Base-by-base conservation (phyloP, 1,139 yeast genomes). In the Protomyces macrosporus region DNA sequence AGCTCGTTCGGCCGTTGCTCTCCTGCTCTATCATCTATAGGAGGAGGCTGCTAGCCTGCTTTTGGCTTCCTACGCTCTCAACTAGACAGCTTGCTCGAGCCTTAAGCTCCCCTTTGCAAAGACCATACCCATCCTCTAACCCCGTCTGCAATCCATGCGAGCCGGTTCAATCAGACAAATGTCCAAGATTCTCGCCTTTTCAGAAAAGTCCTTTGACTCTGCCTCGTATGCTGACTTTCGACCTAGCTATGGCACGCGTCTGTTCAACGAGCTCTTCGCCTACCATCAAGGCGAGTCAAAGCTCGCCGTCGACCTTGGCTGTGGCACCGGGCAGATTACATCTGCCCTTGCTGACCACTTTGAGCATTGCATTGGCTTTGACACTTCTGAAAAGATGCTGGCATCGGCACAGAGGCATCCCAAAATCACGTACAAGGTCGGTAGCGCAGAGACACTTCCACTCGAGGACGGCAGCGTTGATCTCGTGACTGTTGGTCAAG, bases 321-420 rank as follows among this genome's bases (percentile, higher is more conserved):
- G 90, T 72, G 97, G 97, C 0, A 86, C 96, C 0, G 96, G 96
- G 0, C 85, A 85, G 68, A 93, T 87, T 0, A 81, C 95, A 0
- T 77, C 81, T 67, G 82, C 84, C 55, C 72, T 88, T 65, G 71
- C 79, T 0, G 68, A 78, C 0, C 63, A 72, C 14, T 81, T 81
- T 63, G 72, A 76, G 10, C 71, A 74, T n/a, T 84, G 85, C 1
- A 72, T 82, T 32, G 95, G 93, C 1, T 79, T 88, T 0, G 96
- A 89, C 72, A 78, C 86, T 4, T 86, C 93, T 0, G 69, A 69
- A 1, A 79, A 79, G 0, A 89, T 89, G 96, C 78, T 88, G 14
- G 73, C 76, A 0, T 75, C 75, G 63, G 86, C 88, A 64, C 68
- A 72, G 40, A 66, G 68, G 42, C 39, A 80, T 78, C 23, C 39